A percentile compares a stretch with the other conserved stretches of the same genome.
phyloP scores from a whole-genome alignment of 345 rosid species.

The Eucalyptus leucophloia region DNA sequence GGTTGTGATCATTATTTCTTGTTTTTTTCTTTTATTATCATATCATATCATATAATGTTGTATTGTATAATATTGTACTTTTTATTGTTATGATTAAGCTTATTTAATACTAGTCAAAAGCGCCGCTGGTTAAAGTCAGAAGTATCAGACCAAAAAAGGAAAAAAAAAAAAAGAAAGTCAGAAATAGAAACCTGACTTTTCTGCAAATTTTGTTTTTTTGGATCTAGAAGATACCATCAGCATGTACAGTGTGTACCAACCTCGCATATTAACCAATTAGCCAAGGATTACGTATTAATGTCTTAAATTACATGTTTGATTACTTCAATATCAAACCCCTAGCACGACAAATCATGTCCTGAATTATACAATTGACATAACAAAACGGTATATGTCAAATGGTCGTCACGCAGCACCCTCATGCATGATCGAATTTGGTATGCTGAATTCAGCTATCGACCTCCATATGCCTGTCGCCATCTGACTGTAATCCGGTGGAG shows the following conservation, averaged over 20 bases:
- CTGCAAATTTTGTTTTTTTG: neutral
- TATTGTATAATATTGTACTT: too few species aligned
- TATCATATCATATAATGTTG: too few species aligned
- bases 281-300: neutral
- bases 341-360: too few species aligned
- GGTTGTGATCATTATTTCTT: neutral
- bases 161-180: neutral
- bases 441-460: neutral
- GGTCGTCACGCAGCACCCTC: neutral
- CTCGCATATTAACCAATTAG: neutral
- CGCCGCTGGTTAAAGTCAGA: neutral
- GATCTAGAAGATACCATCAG: neutral
- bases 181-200: neutral
- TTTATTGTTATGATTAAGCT: neutral
- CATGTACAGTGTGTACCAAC: neutral
- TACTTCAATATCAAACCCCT: neutral
- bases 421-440: rapidly evolving
- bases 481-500: neutral
- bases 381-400: too few species aligned
- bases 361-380: neutral
- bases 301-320: neutral
- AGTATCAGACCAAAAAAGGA: neutral
- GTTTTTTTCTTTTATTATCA: neutral
- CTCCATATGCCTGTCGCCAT: neutral
- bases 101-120: neutral